These are phyloP conservation scores for Quercus glauca DNA, from an alignment of 306 rosid genomes.

Conservation along the genomic window DNA sequence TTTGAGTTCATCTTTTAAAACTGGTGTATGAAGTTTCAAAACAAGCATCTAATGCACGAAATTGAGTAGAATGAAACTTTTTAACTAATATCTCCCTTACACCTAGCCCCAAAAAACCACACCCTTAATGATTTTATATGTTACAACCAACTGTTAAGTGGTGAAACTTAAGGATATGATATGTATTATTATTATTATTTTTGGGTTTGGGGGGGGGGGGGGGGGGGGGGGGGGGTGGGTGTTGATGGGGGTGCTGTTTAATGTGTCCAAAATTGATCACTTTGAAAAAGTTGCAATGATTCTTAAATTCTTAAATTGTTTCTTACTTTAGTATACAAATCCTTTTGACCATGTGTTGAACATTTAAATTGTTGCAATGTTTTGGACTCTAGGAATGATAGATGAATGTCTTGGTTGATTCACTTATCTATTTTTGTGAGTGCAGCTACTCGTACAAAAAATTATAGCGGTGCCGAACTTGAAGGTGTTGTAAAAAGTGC, in stretches of 20 bases:
- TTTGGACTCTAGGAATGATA: slow-evolving; percentile 1
- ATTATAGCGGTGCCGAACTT: slow-evolving; percentile 99
- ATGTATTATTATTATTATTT: background rate
- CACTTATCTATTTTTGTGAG: slow-evolving; percentile 13
- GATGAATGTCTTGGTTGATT: slow-evolving; percentile 12
- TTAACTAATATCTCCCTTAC: background rate
- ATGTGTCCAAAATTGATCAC: background rate
- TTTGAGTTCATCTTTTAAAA: background rate
- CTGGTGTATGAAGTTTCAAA: background rate
- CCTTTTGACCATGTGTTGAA: background rate
- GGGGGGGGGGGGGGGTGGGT: too few relatives aligned
- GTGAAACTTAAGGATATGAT: background rate
- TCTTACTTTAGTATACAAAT: background rate
- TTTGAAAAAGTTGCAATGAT: background rate
- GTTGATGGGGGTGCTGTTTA: background rate
- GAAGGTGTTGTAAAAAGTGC: slow-evolving; percentile 99
- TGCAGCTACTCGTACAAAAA: slow-evolving; percentile 96
- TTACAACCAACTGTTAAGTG: background rate
- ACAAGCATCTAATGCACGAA: background rate
- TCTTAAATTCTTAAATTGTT: background rate
- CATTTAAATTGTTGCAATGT: background rate
- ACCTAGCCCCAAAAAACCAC: background rate
- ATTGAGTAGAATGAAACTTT: background rate
- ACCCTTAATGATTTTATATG: background rate
- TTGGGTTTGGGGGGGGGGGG: too few relatives aligned